Conservation (phyloP, 164 flowering plant genomes). For the Vitis rupestris region DNA sequence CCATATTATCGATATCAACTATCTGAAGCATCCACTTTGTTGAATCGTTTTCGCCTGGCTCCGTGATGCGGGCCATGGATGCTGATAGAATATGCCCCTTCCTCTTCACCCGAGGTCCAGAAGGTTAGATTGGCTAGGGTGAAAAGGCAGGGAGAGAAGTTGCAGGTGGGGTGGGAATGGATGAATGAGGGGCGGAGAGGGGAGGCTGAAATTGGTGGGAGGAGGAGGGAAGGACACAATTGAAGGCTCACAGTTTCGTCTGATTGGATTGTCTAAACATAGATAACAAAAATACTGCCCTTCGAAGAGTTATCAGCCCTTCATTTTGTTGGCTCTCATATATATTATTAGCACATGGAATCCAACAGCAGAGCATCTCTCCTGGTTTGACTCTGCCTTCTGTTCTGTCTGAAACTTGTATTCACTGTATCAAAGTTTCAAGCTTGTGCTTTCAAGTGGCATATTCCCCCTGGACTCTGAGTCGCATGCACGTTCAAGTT, state of each 20-base stretch:
- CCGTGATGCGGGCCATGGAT: neutral
- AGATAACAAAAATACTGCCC: neutral
- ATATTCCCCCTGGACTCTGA: neutral
- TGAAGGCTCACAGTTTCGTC: slow-evolving; percentile 3
- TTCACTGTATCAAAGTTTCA: no score
- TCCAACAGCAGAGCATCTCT: no score
- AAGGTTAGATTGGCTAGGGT: neutral
- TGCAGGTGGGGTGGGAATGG: neutral
- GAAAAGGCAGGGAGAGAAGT: slow-evolving; percentile 3
- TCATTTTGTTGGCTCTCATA: no score
- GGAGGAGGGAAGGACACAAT: neutral
- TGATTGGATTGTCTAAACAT: slow-evolving; percentile 2
- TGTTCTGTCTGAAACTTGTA: neutral
- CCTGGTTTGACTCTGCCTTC: no score
- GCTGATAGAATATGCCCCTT: no score
- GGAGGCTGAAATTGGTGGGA: neutral
- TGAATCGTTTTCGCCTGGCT: slow-evolving; percentile 16
- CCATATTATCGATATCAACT: slow-evolving; percentile 38
- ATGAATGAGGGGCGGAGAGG: neutral
- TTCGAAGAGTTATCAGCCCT: no score
- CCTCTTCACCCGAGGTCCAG: neutral
- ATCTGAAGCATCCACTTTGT: slow-evolving; percentile 48
- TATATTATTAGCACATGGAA: no score
- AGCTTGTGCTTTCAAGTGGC: no score
- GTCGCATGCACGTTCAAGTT: slow-evolving; percentile 3